These are phyloP conservation scores for Phyllachora maydis DNA, from an alignment of 2,329 filamentous ascomycete genomes.

Conservation along the genomic window DNA sequence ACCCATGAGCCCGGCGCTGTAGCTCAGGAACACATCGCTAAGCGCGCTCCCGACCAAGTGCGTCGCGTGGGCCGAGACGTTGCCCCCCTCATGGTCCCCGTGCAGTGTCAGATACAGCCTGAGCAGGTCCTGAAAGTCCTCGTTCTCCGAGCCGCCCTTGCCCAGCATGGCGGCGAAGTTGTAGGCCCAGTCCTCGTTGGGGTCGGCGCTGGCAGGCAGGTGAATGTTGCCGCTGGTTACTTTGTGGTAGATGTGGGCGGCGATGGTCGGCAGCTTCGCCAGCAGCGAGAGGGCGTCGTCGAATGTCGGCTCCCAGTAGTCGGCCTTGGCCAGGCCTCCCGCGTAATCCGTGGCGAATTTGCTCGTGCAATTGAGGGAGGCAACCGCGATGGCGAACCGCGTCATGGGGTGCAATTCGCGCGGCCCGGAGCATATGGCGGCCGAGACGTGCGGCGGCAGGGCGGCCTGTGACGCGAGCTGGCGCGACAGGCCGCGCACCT, in stretches of 20 bases:
- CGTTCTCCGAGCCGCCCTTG: constrained; percentile 70
- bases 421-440: constrained; percentile 81
- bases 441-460: constrained; percentile 64
- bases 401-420: constrained; percentile 93
- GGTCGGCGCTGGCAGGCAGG: constrained; percentile 57
- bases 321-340: constrained; percentile 74
- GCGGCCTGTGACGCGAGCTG: constrained; percentile 73
- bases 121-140: constrained; percentile 88
- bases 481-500: constrained; percentile 65
- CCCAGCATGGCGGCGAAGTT: constrained; percentile 96
- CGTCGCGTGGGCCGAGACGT: constrained; percentile 88
- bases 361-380: constrained; percentile 87
- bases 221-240: constrained; percentile 56
- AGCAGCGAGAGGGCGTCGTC: constrained; percentile 87
- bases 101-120: constrained; percentile 89
- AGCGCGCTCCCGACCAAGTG: constrained; percentile 90
- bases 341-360: constrained; percentile 89
- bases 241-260: constrained; percentile 95
- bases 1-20: constrained; percentile 87
- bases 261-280: constrained; percentile 90
- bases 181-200: constrained; percentile 88
- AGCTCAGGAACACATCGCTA: constrained; percentile 86
- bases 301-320: constrained; percentile 98
- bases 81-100: constrained; percentile 94
- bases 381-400: constrained; percentile 86